Evolutionary conservation across 1,284 basidiomycete species (phyloP).

Genomic region (Cystobasidium pallidum): DNA sequence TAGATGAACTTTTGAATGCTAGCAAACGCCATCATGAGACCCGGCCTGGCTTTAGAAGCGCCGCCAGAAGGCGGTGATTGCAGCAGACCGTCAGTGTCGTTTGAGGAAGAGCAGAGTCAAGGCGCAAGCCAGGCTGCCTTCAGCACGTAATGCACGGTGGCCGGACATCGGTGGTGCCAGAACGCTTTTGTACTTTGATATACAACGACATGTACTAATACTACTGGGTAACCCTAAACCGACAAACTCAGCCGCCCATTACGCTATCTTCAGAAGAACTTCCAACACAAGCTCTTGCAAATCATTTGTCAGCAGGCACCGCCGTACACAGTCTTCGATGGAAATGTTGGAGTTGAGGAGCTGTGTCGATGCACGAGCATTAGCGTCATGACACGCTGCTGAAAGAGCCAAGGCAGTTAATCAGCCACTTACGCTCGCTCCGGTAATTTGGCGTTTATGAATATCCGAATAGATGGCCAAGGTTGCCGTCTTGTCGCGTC

Average conservation of each 20-base stretch:
- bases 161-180: too few relatives aligned
- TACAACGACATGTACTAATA: constrained; percentile 13
- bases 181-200: not conserved
- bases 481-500: constrained; percentile 26
- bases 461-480: constrained; percentile 37
- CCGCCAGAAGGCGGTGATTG: not conserved
- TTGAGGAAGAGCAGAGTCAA: not conserved
- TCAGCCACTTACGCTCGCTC: constrained; percentile 26
- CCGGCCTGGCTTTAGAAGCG: not conserved
- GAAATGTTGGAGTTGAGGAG: constrained; percentile 31
- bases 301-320: constrained; percentile 26
- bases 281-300: constrained; percentile 38
- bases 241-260: not conserved
- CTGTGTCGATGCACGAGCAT: not conserved
- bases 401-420: too few relatives aligned
- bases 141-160: too few relatives aligned
- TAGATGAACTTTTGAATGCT: constrained; percentile 40
- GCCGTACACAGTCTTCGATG: constrained; percentile 33
- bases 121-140: not conserved
- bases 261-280: constrained; percentile 39
- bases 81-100: not conserved
- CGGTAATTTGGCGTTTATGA: constrained; percentile 9
- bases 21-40: constrained; percentile 31
- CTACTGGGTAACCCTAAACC: not conserved
- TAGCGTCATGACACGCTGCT: not conserved